Evolutionary conservation across 805 yeast genomes (phyloP).

Genomic region (Saccharomycopsis fodiens): DNA sequence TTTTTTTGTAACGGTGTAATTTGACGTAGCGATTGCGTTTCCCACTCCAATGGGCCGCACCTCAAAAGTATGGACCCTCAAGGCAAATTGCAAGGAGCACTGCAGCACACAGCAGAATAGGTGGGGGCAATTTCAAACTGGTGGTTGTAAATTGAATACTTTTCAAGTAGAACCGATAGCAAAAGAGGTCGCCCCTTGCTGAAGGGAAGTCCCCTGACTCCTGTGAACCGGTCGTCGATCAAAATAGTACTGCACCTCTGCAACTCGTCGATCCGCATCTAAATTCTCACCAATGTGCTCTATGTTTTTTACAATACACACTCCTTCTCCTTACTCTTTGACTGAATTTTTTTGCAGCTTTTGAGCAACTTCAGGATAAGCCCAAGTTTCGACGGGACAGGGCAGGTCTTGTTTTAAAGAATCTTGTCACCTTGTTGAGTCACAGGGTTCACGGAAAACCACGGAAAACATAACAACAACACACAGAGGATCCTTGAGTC

Average conservation of each 20-base stretch:
- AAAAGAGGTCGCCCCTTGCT: slow-evolving; percentile 11
- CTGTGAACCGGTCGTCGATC: slow-evolving; percentile 12
- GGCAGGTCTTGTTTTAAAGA: slow-evolving; percentile 5
- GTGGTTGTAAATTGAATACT: slow-evolving; percentile 11
- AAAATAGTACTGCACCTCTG: slow-evolving; percentile 18
- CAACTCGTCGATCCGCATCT: slow-evolving; percentile 18
- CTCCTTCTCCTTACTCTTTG: slow-evolving; percentile 10
- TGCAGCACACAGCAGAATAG: slow-evolving; percentile 15
- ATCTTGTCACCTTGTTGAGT: slow-evolving; percentile 4
- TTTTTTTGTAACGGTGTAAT: too few species aligned
- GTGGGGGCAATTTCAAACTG: slow-evolving; percentile 4
- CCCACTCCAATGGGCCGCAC: too few species aligned
- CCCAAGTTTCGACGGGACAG: slow-evolving; percentile 11
- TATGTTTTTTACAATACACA: slow-evolving; percentile 13
- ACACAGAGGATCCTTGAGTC: too few species aligned
- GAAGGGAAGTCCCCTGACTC: slow-evolving; percentile 11
- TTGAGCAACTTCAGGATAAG: slow-evolving; percentile 17
- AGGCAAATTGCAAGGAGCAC: too few species aligned
- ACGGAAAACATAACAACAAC: too few species aligned
- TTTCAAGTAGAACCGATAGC: slow-evolving; percentile 16
- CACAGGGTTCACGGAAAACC: slow-evolving; percentile 1
- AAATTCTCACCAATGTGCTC: slow-evolving; percentile 12
- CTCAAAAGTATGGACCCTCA: too few species aligned
- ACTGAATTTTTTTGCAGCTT: slow-evolving; percentile 16
- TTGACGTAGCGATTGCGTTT: too few species aligned